Evolutionary conservation across 306 rosid genomes (phyloP).

Genomic region (Castanopsis chinensis): DNA sequence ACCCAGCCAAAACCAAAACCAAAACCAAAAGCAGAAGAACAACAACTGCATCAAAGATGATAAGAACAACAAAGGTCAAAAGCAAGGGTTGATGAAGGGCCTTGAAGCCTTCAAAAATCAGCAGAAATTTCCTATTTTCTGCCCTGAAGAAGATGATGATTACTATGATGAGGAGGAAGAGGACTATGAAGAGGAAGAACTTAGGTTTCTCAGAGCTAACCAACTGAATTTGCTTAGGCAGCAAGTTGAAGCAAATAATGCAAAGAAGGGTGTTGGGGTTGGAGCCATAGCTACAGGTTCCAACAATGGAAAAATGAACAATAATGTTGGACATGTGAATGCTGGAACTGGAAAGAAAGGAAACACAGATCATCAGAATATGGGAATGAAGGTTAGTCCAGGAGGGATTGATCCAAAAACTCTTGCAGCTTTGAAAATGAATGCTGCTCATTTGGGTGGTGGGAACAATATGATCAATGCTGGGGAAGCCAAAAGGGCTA

Average conservation of each 20-base stretch:
- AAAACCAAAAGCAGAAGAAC: conserved; percentile 24
- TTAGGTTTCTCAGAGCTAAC: conserved; percentile 43
- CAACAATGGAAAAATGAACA: conserved; percentile 42
- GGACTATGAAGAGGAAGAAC: conserved; percentile 39
- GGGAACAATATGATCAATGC: conserved; percentile 35
- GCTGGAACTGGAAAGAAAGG: conserved; percentile 56
- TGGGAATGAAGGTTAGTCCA: conserved; percentile 36
- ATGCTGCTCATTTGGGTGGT: conserved; percentile 45
- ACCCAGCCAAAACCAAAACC: conserved; percentile 54
- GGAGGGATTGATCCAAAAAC: conserved; percentile 59
- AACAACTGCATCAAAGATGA: conserved; percentile 52
- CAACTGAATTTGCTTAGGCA: conserved; percentile 54
- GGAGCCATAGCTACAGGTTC: conserved; percentile 32
- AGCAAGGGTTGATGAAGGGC: conserved; percentile 50
- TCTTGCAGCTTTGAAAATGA: conserved; percentile 60
- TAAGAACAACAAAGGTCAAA: conserved; percentile 46
- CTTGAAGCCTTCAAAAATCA: conserved; percentile 54
- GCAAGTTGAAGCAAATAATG: conserved; percentile 50
- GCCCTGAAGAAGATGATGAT: conserved; percentile 52
- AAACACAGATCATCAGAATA: conserved; percentile 35
- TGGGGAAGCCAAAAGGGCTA: conserved; percentile 50
- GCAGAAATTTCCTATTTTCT: conserved; percentile 48
- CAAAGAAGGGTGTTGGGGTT: conserved; percentile 30
- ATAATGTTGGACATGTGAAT: conserved; percentile 31
- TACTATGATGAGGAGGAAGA: conserved; percentile 45